These are phyloP conservation scores for Paracorniculantispora psalliotae DNA, from an alignment of 2,329 filamentous ascomycete species.

Conservation along the genomic window DNA sequence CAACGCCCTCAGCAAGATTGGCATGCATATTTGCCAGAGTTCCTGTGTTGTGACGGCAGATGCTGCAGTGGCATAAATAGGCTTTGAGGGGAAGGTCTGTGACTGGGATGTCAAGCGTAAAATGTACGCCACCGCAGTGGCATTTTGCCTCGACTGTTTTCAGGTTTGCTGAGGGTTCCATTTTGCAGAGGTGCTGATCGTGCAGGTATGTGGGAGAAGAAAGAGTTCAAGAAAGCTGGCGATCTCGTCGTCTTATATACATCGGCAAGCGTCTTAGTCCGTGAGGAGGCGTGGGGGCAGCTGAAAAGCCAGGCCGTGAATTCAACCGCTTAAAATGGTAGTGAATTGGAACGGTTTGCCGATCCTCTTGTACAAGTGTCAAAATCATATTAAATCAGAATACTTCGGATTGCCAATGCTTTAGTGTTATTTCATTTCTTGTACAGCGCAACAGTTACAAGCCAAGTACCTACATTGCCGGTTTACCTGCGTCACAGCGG, in stretches of 20 bases:
- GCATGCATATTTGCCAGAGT: constrained; percentile 39
- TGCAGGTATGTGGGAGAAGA: background rate
- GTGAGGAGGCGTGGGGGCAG: constrained; percentile 3
- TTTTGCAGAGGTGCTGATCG: background rate
- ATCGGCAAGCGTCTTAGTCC: background rate
- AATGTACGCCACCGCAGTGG: constrained; percentile 39
- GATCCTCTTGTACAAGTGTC: background rate
- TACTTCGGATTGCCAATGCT: too few species aligned
- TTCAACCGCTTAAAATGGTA: background rate
- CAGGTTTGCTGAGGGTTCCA: background rate
- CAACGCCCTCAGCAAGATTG: constrained; percentile 28
- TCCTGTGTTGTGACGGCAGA: constrained; percentile 40
- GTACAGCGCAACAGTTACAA: too few species aligned
- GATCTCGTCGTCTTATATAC: background rate
- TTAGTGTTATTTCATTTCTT: too few species aligned
- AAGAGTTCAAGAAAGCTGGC: background rate
- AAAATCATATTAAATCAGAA: too few species aligned
- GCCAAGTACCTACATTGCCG: background rate
- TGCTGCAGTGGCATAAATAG: constrained; percentile 42
- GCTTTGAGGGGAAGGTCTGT: constrained; percentile 35
- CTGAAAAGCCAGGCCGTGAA: constrained; percentile 7
- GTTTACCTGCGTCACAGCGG: background rate
- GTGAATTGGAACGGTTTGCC: background rate
- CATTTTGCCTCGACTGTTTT: constrained; percentile 39
- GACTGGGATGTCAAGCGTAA: constrained; percentile 35